Conservation (phyloP, 2,329 filamentous ascomycete species). For the Aureobasidium namibiae region DNA sequence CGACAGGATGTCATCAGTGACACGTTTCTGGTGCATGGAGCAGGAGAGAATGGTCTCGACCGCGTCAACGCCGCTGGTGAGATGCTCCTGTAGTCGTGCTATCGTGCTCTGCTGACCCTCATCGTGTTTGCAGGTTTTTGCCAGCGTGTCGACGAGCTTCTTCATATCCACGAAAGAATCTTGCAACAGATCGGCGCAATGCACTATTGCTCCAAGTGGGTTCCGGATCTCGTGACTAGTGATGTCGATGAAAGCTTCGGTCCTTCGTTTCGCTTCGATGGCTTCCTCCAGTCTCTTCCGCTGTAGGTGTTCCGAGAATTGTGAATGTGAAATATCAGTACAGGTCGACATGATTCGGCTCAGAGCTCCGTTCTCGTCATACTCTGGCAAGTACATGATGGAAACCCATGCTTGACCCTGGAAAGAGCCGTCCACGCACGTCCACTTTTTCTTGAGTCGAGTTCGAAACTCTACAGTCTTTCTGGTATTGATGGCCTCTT, state of each 20-base stretch:
- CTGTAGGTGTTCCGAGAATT: not conserved
- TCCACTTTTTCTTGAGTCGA: conserved; percentile 25
- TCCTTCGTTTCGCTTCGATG: conserved; percentile 12
- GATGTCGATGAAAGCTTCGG: conserved; percentile 22
- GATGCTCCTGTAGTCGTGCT: not conserved
- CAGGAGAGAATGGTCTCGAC: conserved; percentile 38
- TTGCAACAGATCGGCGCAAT: conserved; percentile 13
- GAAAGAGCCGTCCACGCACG: conserved; percentile 15
- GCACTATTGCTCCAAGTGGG: conserved; percentile 15
- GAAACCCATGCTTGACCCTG: conserved; percentile 15
- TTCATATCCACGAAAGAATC: conserved; percentile 12
- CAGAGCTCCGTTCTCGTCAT: not conserved
- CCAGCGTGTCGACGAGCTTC: conserved; percentile 9
- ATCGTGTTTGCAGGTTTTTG: not conserved
- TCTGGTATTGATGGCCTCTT: not conserved
- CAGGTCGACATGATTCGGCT: not conserved
- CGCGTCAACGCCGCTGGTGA: conserved; percentile 1
- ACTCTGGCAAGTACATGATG: conserved; percentile 18
- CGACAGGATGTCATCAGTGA: conserved; percentile 41
- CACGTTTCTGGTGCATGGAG: conserved; percentile 35
- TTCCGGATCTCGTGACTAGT: conserved; percentile 24
- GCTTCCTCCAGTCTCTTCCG: conserved; percentile 20
- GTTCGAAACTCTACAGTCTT: not conserved
- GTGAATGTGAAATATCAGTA: not conserved
- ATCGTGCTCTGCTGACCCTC: not conserved